Evolutionary conservation across 768 basidiomycete species (phyloP), one percentile per base, ranked within the genome.

Genomic region (Mycena polygramma): DNA sequence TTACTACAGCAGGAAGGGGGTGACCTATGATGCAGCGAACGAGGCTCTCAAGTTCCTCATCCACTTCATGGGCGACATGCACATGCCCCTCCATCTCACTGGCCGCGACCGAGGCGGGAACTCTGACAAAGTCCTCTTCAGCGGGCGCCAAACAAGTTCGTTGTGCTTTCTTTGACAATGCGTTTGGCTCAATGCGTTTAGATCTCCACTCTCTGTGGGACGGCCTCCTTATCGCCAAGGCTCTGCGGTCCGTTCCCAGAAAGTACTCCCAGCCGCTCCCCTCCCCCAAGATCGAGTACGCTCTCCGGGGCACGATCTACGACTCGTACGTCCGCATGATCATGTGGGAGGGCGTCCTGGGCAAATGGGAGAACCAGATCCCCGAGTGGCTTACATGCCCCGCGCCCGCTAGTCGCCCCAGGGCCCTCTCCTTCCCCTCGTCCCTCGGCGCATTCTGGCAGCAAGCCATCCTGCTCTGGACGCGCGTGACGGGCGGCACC

Each of bases 181-280:
- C 66, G 30, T 3, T 20, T 57, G 48, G 24, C 30, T 22, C 57
- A 43, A 65, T 52, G 69, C 60, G 36, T 51, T n/a, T 59, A 85
- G 95, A 95, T 77, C 84, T 98, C 2, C 96, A 97, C 78, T 91
- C 93, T 2, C 84, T 95, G 0, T 98, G 96, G 97, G 97, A 98
- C 76, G 83, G 83, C 20, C 83, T 89, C 37, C 87, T 99, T 62
- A 91, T 98, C 75, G 91, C 95, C 7, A 92, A 96, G 79, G 89
- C 91, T 22, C 85, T 99, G 66, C 90, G 95, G 41, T 87, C 87
- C 37, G 86, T 93, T 0, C 87, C 90, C 0, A 61, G 68, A 24
- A 97, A 98, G 80, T 99, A 99, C 77, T 88, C 92, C 4, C 79
- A 71, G 0, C 94, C 93, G 0, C 83, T 97, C 0, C 91, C 94